These are phyloP conservation scores for Yarrowia porcina DNA, from an alignment of 805 yeast genomes.

Conservation along the genomic window DNA sequence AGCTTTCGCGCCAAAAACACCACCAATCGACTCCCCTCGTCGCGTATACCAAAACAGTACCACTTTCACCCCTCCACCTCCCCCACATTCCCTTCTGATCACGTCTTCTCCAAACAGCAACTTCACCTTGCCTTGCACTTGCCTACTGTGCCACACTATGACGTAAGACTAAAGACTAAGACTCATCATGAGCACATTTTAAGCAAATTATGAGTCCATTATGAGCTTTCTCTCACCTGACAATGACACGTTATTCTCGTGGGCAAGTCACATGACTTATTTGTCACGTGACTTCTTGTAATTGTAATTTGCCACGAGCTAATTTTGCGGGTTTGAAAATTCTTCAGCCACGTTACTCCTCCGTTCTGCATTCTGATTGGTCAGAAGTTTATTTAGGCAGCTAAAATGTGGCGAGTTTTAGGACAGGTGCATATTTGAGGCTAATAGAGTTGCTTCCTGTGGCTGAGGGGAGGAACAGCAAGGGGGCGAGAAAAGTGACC, in stretches of 20 bases:
- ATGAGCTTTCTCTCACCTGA: too few relatives aligned
- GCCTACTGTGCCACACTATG: too few relatives aligned
- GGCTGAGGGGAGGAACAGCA: neutral
- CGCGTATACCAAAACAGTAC: too few relatives aligned
- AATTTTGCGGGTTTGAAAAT: constrained; percentile 15
- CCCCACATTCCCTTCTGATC: too few relatives aligned
- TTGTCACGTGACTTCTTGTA: neutral
- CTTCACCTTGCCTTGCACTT: neutral
- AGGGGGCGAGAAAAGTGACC: neutral
- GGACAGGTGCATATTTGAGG: constrained; percentile 9
- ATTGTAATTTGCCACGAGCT: constrained; percentile 25
- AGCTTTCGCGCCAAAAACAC: too few relatives aligned
- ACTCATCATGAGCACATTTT: too few relatives aligned
- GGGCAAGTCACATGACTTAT: neutral
- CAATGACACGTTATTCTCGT: too few relatives aligned
- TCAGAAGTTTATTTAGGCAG: neutral
- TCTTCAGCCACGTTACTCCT: constrained; percentile 1
- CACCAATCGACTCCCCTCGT: too few relatives aligned
- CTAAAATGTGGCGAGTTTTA: constrained; percentile 7
- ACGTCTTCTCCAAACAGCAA: too few relatives aligned
- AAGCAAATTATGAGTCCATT: too few relatives aligned
- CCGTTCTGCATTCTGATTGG: neutral
- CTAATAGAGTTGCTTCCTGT: constrained; percentile 8
- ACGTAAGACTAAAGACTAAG: too few relatives aligned
- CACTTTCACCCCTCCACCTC: neutral